phyloP scores from a whole-genome alignment of 257 asterid species.

The Solanum clarkiae region DNA sequence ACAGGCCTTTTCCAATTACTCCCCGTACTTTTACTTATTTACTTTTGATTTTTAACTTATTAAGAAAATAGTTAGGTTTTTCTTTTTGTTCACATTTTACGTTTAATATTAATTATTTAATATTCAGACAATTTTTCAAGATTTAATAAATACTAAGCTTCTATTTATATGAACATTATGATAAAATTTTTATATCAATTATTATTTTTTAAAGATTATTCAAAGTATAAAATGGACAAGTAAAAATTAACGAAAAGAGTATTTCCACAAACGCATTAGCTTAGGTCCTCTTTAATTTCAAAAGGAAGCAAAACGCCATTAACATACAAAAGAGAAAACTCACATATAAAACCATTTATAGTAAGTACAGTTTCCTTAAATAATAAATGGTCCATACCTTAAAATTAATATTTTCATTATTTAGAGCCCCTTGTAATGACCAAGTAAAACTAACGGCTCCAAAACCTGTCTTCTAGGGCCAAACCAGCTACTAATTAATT shows the following conservation, averaged over 20 bases:
- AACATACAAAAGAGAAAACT: neutral
- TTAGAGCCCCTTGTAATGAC: neutral
- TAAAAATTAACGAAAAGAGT: too few species aligned
- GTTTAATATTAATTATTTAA: too few species aligned
- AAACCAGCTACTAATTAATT: constrained; percentile 17
- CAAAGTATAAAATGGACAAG: too few species aligned
- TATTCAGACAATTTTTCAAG: too few species aligned
- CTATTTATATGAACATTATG: too few species aligned
- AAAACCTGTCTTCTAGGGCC: neutral
- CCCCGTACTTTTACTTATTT: too few species aligned
- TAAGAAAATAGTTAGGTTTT: too few species aligned
- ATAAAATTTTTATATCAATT: too few species aligned
- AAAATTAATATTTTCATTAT: neutral
- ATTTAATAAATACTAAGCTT: too few species aligned
- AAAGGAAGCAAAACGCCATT: neutral
- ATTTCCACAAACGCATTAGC: neutral
- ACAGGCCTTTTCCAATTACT: neutral
- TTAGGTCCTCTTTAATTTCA: neutral
- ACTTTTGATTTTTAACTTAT: too few species aligned
- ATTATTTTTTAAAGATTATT: too few species aligned
- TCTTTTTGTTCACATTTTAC: too few species aligned
- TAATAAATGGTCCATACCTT: constrained; percentile 20
- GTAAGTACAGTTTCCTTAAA: neutral
- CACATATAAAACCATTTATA: neutral
- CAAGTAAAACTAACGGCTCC: constrained; percentile 25